Evolutionary conservation across 1,139 yeast genomes (phyloP).

Genomic region (Nematodospora anomalae): DNA sequence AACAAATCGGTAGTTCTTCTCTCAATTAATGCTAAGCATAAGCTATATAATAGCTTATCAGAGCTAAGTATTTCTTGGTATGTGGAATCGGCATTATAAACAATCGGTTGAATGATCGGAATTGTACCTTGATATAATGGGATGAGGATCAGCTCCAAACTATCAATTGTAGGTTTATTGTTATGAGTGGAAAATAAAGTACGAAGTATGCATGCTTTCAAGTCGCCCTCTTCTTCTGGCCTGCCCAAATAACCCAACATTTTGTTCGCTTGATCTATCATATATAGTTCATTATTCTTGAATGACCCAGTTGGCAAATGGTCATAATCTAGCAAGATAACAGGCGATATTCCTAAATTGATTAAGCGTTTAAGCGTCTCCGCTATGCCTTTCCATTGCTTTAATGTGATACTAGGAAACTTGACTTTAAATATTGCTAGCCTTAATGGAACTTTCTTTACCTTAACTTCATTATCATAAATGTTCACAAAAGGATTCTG

Average conservation of each 20-base stretch:
- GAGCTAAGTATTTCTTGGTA: slow-evolving; percentile 34
- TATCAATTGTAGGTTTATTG: slow-evolving; percentile 20
- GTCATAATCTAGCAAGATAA: slow-evolving; percentile 38
- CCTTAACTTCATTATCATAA: slow-evolving; percentile 29
- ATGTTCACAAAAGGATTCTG: slow-evolving; percentile 36
- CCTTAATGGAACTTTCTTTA: slow-evolving; percentile 45
- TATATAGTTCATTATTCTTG: slow-evolving; percentile 33
- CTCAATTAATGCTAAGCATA: slow-evolving; percentile 28
- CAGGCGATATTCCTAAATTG: slow-evolving; percentile 48
- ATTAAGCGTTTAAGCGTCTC: slow-evolving; percentile 50
- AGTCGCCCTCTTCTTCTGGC: slow-evolving; percentile 25
- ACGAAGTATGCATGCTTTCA: slow-evolving; percentile 30
- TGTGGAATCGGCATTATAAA: slow-evolving; percentile 39
- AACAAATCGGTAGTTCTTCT: slow-evolving; percentile 30
- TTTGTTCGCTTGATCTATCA: slow-evolving; percentile 35
- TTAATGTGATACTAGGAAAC: slow-evolving; percentile 30
- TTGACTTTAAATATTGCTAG: slow-evolving; percentile 53
- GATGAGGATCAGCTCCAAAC: slow-evolving; percentile 36
- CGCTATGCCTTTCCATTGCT: slow-evolving; percentile 44
- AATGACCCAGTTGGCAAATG: slow-evolving; percentile 27
- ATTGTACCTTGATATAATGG: slow-evolving; percentile 49
- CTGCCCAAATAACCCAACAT: slow-evolving; percentile 27
- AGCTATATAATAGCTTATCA: slow-evolving; percentile 30
- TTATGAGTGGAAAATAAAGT: slow-evolving; percentile 25
- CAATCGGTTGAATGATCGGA: slow-evolving; percentile 64